phyloP scores from a whole-genome alignment of 129 eudicot species.

The Logfia minima region DNA sequence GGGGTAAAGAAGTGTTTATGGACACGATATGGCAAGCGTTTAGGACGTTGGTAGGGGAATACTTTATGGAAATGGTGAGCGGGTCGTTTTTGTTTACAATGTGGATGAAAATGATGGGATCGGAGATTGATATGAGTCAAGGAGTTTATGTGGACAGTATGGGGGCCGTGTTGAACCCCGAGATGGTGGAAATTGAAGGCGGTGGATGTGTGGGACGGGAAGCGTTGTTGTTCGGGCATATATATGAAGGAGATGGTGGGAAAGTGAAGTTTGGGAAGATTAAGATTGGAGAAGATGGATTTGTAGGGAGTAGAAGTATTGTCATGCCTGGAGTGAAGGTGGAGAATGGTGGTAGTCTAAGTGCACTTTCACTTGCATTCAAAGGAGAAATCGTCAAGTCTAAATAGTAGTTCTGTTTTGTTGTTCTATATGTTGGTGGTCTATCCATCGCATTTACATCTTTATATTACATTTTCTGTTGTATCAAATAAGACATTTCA shows the following conservation, averaged over 20 bases:
- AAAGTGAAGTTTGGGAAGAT: constrained; percentile 80
- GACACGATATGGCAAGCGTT: constrained; percentile 91
- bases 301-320: constrained; percentile 72
- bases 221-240: constrained; percentile 70
- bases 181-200: constrained; percentile 76
- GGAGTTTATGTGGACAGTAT: constrained; percentile 79
- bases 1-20: constrained; percentile 65
- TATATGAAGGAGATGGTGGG: constrained; percentile 92
- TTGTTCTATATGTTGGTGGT: constrained; percentile 13
- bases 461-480: neutral
- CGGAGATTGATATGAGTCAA: constrained; percentile 41
- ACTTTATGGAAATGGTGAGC: constrained; percentile 66
- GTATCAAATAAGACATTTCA: constrained; percentile 20
- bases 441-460: constrained; percentile 23
- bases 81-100: constrained; percentile 59
- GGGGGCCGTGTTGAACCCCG: constrained; percentile 83
- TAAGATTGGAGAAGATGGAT: constrained; percentile 69
- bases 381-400: constrained; percentile 67
- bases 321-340: constrained; percentile 73
- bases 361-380: constrained; percentile 70
- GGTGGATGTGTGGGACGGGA: constrained; percentile 77
- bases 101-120: constrained; percentile 85
- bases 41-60: constrained; percentile 66
- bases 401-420: constrained; percentile 25
- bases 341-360: constrained; percentile 61